phyloP scores from a whole-genome alignment of 78 protist genomes.

The Parvularia atlantis region DNA sequence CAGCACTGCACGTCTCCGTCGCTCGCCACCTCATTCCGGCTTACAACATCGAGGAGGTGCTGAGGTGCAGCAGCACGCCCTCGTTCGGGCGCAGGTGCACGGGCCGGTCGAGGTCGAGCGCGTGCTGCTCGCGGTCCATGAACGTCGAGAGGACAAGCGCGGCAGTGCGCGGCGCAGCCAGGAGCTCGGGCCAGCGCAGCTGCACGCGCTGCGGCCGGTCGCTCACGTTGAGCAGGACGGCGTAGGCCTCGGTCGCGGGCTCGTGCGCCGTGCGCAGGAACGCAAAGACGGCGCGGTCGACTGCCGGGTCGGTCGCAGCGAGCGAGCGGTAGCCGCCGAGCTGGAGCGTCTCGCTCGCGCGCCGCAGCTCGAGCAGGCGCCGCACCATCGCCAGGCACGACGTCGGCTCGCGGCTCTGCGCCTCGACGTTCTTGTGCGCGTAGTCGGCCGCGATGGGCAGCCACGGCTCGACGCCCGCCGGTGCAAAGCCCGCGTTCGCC shows the following conservation, averaged over 20 bases:
- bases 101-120: no score
- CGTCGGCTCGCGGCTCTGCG: neutral
- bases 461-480: neutral
- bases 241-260: neutral
- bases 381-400: neutral
- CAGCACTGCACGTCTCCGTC: no score
- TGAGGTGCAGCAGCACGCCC: neutral
- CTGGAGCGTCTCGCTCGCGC: neutral
- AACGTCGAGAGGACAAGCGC: neutral
- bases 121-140: neutral
- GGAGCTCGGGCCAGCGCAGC: neutral
- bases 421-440: neutral
- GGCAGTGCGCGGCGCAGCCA: neutral
- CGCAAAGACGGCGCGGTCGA: no score
- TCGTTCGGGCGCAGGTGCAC: neutral
- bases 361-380: neutral
- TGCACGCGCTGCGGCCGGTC: neutral
- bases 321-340: neutral
- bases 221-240: neutral
- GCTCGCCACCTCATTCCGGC: no score
- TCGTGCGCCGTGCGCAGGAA: neutral
- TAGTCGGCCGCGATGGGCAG: neutral
- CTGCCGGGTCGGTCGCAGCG: neutral
- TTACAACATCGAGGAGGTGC: neutral
- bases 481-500: conserved; percentile 9